Conservation (phyloP, 331 rosid species). For the Stylosanthes scabra region DNA sequence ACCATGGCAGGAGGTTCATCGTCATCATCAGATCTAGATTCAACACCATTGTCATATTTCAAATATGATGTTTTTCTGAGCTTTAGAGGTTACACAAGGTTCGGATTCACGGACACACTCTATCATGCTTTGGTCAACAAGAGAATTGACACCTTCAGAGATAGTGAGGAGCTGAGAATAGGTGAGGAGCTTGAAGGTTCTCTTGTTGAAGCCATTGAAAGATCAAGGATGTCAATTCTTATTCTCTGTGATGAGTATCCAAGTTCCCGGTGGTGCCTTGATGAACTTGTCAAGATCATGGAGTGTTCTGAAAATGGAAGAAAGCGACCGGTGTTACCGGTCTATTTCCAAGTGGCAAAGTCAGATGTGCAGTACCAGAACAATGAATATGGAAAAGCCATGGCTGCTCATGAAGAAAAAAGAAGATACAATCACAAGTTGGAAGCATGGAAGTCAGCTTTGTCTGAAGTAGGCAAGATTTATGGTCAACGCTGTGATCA, state of each 20-base stretch:
- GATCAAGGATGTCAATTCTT: neutral
- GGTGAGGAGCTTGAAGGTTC: no score
- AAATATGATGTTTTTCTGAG: neutral
- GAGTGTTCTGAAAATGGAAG: neutral
- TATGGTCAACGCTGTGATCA: neutral
- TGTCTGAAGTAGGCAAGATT: neutral
- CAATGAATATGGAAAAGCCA: neutral
- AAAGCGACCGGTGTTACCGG: neutral
- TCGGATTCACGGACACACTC: neutral
- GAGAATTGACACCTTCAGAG: neutral
- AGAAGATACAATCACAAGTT: neutral
- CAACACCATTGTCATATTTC: neutral
- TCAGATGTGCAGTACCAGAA: neutral
- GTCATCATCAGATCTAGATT: neutral
- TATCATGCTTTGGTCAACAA: neutral
- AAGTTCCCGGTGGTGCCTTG: slow-evolving; percentile 24
- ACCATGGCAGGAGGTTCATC: neutral
- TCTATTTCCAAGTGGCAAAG: slow-evolving; percentile 10
- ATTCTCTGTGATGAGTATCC: neutral
- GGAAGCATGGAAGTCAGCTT: neutral
- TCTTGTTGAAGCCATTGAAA: neutral
- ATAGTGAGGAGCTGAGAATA: no score
- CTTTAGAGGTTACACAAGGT: neutral
- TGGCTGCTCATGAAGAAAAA: neutral
- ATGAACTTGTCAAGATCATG: slow-evolving; percentile 14